phyloP scores from a whole-genome alignment of 1,284 basidiomycete species.

The Golubevia pallescens region DNA sequence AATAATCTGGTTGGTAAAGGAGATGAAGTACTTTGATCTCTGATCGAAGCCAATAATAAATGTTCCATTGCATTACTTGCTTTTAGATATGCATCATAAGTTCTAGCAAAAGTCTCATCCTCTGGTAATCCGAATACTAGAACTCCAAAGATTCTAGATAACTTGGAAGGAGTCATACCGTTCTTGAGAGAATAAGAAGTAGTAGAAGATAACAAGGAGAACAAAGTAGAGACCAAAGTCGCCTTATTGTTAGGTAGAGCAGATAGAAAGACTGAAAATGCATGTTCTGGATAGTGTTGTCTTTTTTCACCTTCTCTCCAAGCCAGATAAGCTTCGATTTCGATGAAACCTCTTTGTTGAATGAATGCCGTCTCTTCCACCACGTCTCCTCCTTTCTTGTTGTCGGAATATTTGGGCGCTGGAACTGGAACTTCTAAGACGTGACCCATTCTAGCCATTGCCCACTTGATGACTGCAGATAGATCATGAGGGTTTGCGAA shows the following conservation, averaged over 20 bases:
- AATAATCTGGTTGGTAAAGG: slow-evolving; percentile 39
- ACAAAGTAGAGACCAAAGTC: slow-evolving; percentile 38
- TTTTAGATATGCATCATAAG: slow-evolving; percentile 51
- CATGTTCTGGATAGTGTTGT: slow-evolving; percentile 18
- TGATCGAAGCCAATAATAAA: slow-evolving; percentile 54
- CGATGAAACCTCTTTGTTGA: slow-evolving; percentile 57
- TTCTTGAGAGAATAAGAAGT: slow-evolving; percentile 57
- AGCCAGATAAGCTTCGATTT: slow-evolving; percentile 42
- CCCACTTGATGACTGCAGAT: slow-evolving; percentile 61
- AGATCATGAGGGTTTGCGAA: slow-evolving; percentile 56
- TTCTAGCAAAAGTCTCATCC: slow-evolving; percentile 55
- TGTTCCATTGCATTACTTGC: slow-evolving; percentile 59
- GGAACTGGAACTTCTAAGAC: slow-evolving; percentile 48
- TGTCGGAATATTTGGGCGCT: slow-evolving; percentile 12
- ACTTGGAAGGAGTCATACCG: slow-evolving; percentile 56
- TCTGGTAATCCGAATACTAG: slow-evolving; percentile 59
- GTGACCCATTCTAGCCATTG: slow-evolving; percentile 49
- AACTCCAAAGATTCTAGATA: slow-evolving; percentile 47
- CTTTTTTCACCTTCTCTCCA: slow-evolving; percentile 50
- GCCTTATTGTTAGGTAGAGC: slow-evolving; percentile 24
- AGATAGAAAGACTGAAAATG: slow-evolving; percentile 32
- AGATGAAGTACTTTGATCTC: slow-evolving; percentile 28
- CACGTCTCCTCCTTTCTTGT: slow-evolving; percentile 23
- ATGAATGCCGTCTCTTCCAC: slow-evolving; percentile 51
- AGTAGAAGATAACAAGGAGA: slow-evolving; percentile 55